Conservation (phyloP, 192 early-diverging fungal species). For the Entomortierella chlamydospora region DNA sequence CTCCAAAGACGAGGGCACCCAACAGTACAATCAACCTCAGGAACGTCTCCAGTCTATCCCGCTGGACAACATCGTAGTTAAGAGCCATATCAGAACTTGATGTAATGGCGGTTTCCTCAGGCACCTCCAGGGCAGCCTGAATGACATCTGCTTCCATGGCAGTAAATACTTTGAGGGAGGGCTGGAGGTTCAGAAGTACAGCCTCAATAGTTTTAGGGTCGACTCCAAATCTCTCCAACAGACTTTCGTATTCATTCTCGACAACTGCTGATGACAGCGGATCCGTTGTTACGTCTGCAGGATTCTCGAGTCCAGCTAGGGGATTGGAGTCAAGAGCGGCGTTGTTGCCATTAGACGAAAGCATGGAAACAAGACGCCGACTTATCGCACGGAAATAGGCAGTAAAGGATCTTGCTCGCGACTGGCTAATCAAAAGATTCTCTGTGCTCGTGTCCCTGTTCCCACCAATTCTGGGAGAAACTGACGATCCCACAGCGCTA, state of each 20-base stretch:
- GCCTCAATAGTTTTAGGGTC: neutral
- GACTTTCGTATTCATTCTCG: neutral
- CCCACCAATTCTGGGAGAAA: neutral
- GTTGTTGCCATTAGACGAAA: neutral
- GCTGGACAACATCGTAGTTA: neutral
- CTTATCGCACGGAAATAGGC: constrained; percentile 1
- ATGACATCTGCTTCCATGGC: constrained; percentile 8
- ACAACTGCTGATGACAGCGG: neutral
- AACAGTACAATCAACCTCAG: constrained; percentile 6
- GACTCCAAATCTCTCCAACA: constrained; percentile 12
- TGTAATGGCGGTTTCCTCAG: neutral
- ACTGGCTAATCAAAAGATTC: neutral
- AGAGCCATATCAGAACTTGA: neutral
- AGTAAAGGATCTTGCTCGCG: neutral
- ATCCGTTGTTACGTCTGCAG: neutral
- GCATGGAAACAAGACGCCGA: neutral
- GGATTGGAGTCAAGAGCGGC: neutral
- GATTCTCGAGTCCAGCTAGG: too few species aligned
- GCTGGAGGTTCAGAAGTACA: neutral
- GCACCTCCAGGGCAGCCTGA: neutral
- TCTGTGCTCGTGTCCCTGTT: neutral
- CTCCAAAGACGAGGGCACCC: neutral
- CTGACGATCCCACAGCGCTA: constrained; percentile 3
- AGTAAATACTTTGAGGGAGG: constrained; percentile 6
- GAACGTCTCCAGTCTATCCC: constrained; percentile 2